A percentile compares a stretch with the other conserved stretches of the same genome.
These are phyloP conservation scores for Pseudohalonectria lignicola DNA, from an alignment of 2,329 filamentous ascomycete genomes.

Conservation along the genomic window DNA sequence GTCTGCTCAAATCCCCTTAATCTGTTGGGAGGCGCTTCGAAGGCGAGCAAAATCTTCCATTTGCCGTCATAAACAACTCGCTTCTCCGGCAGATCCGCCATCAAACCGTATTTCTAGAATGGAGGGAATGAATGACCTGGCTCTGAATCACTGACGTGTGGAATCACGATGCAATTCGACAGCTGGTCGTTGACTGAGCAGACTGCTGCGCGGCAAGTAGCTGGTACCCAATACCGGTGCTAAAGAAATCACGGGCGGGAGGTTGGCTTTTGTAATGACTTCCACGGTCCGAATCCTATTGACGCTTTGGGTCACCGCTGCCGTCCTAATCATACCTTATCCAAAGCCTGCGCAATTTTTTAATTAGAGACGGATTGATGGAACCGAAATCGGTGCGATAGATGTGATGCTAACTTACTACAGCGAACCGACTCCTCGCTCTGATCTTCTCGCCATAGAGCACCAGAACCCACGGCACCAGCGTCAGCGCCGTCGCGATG, in stretches of 20 bases:
- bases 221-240: no score
- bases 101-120: neutral
- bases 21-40: neutral
- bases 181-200: no score
- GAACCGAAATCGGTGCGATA: neutral
- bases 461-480: conserved; percentile 81
- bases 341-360: neutral
- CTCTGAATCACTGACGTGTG: no score
- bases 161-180: no score
- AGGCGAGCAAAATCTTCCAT: neutral
- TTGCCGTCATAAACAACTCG: neutral
- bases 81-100: neutral
- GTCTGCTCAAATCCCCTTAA: no score
- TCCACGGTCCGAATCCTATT: neutral
- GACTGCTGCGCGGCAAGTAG: no score
- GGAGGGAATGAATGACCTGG: neutral
- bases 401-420: conserved; percentile 27
- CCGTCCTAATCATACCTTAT: no score
- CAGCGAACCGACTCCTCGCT: conserved; percentile 65
- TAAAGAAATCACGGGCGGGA: neutral
- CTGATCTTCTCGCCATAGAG: conserved; percentile 70
- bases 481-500: conserved; percentile 54
- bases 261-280: neutral
- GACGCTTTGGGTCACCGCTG: neutral
- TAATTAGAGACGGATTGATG: no score